phyloP scores from a whole-genome alignment of 148 eudicot genomes.

The Heliamphora exappendiculata region DNA sequence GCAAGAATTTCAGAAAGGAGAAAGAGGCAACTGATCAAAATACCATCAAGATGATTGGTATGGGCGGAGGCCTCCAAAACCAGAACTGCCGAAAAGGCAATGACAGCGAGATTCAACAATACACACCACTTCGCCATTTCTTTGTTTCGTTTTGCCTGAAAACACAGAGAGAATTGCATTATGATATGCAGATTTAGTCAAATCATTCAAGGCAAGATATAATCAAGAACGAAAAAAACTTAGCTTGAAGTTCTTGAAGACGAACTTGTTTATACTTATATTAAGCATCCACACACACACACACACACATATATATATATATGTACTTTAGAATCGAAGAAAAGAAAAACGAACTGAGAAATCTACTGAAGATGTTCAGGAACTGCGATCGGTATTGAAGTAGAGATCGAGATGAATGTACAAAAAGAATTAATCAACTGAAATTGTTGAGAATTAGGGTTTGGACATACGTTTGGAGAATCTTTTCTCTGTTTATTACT shows the following conservation, averaged over 20 bases:
- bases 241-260: neutral
- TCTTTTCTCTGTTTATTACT: neutral
- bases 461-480: neutral
- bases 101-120: neutral
- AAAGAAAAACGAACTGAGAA: neutral
- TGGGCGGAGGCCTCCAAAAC: neutral
- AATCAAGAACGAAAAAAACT: neutral
- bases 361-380: neutral
- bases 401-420: neutral
- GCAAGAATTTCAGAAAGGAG: neutral
- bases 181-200: neutral
- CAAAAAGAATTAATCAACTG: neutral
- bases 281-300: neutral
- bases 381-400: neutral
- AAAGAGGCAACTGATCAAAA: neutral
- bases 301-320: neutral
- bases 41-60: conserved; percentile 6
- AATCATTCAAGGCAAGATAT: neutral
- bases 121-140: neutral
- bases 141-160: neutral
- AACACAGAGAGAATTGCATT: neutral
- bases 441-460: neutral
- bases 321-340: neutral
- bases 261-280: neutral
- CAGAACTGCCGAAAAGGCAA: conserved; percentile 1